Percentiles rank a stretch among this genome's conserved stretches.
Evolutionary conservation across 1,284 basidiomycete species (phyloP).

Genomic region (Tilletia indica): DNA sequence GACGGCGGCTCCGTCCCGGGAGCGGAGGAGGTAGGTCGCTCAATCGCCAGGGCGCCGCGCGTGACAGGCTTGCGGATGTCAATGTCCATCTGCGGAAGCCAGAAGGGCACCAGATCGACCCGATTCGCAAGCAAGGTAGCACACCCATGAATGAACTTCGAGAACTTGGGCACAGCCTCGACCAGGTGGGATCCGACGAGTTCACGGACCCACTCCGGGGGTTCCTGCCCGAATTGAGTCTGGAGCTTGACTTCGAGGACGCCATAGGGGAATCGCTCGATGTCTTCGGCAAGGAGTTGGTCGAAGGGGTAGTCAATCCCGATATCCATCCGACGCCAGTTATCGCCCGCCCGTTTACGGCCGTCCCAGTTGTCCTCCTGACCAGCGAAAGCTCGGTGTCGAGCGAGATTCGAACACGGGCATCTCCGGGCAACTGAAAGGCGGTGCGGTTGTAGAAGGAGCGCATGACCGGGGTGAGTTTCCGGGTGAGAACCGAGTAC

Average conservation of each 20-base stretch:
- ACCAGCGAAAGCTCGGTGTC: constrained; percentile 93
- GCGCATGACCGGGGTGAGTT: constrained; percentile 79
- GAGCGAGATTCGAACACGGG: constrained; percentile 93
- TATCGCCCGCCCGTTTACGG: constrained; percentile 70
- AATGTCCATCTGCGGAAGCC: constrained; percentile 85
- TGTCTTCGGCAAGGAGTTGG: constrained; percentile 71
- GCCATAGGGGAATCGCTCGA: constrained; percentile 87
- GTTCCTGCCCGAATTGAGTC: constrained; percentile 92
- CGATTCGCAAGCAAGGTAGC: constrained; percentile 87
- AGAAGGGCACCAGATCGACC: constrained; percentile 97
- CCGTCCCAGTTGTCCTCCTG: constrained; percentile 98
- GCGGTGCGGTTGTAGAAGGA: constrained; percentile 99
- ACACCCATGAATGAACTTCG: constrained; percentile 97
- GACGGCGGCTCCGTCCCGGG: constrained; percentile 27
- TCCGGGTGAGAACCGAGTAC: constrained; percentile 81
- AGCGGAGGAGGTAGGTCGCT: constrained; percentile 37
- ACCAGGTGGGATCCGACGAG: constrained; percentile 87
- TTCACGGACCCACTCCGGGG: constrained; percentile 93
- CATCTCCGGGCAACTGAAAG: constrained; percentile 97
- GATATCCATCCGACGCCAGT: constrained; percentile 92
- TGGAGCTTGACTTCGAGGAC: constrained; percentile 96
- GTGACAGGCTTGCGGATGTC: constrained; percentile 54
- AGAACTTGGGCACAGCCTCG: constrained; percentile 60
- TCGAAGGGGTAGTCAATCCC: constrained; percentile 90
- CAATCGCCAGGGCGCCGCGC: constrained; percentile 42